Evolutionary conservation across 139 green algal species (phyloP).

Genomic region (Coelastrella sp.): DNA sequence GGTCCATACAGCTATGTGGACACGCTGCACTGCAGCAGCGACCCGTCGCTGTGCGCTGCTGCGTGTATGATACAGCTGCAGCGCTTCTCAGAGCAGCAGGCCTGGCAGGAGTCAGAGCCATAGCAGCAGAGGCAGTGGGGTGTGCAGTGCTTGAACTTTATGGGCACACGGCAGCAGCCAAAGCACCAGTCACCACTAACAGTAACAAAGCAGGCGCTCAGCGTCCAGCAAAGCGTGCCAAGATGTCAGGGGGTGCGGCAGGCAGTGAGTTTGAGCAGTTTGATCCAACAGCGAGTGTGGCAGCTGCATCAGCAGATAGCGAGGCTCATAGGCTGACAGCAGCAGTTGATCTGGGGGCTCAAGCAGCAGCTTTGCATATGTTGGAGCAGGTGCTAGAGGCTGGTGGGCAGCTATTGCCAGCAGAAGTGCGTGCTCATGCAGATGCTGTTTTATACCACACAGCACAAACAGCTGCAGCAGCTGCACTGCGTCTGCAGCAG

Average conservation of each 20-base stretch:
- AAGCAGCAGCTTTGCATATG: conserved; percentile 41
- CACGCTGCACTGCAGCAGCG: not conserved
- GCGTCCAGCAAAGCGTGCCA: conserved; percentile 39
- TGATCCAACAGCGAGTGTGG: conserved; percentile 31
- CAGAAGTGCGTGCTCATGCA: conserved; percentile 50
- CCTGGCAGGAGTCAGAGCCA: conserved; percentile 40
- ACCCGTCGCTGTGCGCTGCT: conserved; percentile 14
- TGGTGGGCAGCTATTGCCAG: conserved; percentile 47
- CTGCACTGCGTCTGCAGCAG: conserved; percentile 15
- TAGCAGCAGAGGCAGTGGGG: conserved; percentile 48
- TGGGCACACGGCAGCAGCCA: conserved; percentile 42
- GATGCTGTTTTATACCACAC: conserved; percentile 68
- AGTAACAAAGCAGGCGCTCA: not conserved
- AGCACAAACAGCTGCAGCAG: conserved; percentile 50
- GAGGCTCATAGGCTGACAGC: not conserved
- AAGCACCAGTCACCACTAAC: not conserved
- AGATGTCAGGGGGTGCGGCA: not conserved
- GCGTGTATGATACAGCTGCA: conserved; percentile 54
- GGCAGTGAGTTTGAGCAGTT: not conserved
- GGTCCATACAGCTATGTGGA: conserved; percentile 24
- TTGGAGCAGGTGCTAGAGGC: conserved; percentile 44
- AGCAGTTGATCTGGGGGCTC: conserved; percentile 32
- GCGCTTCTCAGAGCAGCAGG: conserved; percentile 50
- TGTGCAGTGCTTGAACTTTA: conserved; percentile 64
- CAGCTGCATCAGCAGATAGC: conserved; percentile 26